A percentile compares a stretch with the other conserved stretches of the same genome.
Conservation (phyloP, 345 rosid species). For the Reutealis trisperma region DNA sequence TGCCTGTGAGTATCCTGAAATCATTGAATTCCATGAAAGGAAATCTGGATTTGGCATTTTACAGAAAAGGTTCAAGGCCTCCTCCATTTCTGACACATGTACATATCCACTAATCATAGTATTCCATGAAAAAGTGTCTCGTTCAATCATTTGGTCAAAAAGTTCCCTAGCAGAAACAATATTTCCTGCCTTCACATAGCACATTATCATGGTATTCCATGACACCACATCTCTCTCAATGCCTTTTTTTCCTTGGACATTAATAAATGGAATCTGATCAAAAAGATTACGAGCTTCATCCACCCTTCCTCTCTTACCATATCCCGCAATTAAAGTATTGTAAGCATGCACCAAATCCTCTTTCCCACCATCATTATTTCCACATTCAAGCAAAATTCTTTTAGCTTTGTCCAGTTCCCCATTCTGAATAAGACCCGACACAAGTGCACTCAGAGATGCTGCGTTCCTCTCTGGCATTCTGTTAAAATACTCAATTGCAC, state of each 20-base stretch:
- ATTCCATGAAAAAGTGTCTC: constrained; percentile 69
- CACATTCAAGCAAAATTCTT: constrained; percentile 35
- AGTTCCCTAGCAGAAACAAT: constrained; percentile 51
- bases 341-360: constrained; percentile 56
- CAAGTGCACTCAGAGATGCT: constrained; percentile 53
- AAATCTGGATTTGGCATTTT: constrained; percentile 56
- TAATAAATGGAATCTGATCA: constrained; percentile 44
- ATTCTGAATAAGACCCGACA: constrained; percentile 59
- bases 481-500: constrained; percentile 46
- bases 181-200: constrained; percentile 58
- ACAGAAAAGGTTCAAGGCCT: constrained; percentile 49
- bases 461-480: constrained; percentile 54
- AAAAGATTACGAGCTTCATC: constrained; percentile 57
- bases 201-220: constrained; percentile 79
- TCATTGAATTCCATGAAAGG: constrained; percentile 61
- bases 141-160: constrained; percentile 56
- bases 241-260: constrained; percentile 13
- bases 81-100: constrained; percentile 44
- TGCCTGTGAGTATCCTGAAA: constrained; percentile 48
- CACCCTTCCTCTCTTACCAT: constrained; percentile 54
- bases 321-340: constrained; percentile 72
- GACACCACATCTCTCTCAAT: constrained; percentile 53
- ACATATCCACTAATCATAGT: constrained; percentile 70
- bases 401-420: constrained; percentile 58
- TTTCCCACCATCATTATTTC: constrained; percentile 22